These are phyloP conservation scores for Paecilomyces formosus DNA, from an alignment of 2,329 filamentous ascomycete species.

Conservation along the genomic window DNA sequence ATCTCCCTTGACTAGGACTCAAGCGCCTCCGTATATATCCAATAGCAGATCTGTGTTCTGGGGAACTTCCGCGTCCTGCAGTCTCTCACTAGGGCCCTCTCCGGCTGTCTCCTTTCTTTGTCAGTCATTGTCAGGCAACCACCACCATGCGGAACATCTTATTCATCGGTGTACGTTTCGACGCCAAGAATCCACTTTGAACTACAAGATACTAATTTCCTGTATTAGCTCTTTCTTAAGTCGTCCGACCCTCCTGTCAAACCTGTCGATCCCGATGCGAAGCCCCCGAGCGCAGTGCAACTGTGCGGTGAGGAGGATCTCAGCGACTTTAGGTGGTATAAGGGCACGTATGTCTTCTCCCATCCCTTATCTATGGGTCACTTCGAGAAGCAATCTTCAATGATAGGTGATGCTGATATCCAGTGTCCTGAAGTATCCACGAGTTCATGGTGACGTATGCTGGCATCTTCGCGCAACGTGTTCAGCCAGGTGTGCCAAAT, in stretches of 20 bases:
- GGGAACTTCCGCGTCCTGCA: not conserved
- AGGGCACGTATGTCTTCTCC: slow-evolving; percentile 51
- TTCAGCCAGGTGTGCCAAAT: slow-evolving; percentile 70
- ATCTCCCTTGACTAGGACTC: not conserved
- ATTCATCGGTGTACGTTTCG: slow-evolving; percentile 69
- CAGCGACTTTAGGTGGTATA: slow-evolving; percentile 72
- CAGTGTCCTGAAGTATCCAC: slow-evolving; percentile 36
- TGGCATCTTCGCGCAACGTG: slow-evolving; percentile 82
- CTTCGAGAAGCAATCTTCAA: not conserved
- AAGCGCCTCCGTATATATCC: not conserved
- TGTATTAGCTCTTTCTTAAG: slow-evolving; percentile 67
- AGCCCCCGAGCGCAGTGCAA: slow-evolving; percentile 66
- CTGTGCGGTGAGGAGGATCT: slow-evolving; percentile 71
- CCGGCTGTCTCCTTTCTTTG: not conserved
- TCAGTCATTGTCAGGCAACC: not conserved
- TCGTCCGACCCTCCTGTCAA: too few relatives aligned
- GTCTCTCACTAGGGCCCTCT: not conserved
- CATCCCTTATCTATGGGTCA: not conserved
- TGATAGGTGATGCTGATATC: slow-evolving; percentile 1
- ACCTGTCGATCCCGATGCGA: too few relatives aligned
- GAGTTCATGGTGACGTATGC: slow-evolving; percentile 79
- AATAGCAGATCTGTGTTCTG: not conserved
- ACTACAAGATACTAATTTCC: not conserved
- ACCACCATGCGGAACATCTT: slow-evolving; percentile 68
- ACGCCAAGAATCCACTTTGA: slow-evolving; percentile 1